Percentiles rank a stretch among this genome's conserved stretches.
phyloP scores from a whole-genome alignment of 2,329 filamentous ascomycete genomes.

The Fusarium agapanthi region DNA sequence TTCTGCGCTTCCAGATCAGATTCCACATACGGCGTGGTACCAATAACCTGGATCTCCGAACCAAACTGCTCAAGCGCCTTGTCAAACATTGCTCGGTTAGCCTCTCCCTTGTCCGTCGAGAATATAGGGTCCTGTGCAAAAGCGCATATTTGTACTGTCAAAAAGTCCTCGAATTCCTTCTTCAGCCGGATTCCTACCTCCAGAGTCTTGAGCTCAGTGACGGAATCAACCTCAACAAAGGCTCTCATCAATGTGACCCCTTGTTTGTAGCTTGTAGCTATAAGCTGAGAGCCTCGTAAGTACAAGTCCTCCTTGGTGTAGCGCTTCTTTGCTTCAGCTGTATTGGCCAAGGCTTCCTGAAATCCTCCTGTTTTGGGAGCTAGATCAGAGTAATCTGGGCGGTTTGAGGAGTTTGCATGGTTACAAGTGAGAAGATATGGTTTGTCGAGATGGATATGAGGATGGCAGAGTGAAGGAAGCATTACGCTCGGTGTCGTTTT shows the following conservation, averaged over 20 bases:
- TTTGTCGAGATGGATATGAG: conserved; percentile 16
- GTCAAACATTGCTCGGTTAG: not conserved
- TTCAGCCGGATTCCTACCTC: not conserved
- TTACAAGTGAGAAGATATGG: conserved; percentile 16
- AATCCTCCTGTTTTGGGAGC: not conserved
- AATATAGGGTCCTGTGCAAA: conserved; percentile 22
- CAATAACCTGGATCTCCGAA: not conserved
- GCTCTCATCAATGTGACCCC: not conserved
- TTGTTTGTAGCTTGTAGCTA: not conserved
- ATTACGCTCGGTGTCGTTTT: not conserved
- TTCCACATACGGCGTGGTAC: conserved; percentile 3
- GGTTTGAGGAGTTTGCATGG: accelerated
- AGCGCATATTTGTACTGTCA: not conserved
- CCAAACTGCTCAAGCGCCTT: not conserved
- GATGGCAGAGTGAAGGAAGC: conserved; percentile 14
- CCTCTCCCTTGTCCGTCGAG: not conserved
- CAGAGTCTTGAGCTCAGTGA: not conserved
- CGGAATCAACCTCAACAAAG: conserved; percentile 6
- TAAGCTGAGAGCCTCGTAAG: conserved; percentile 8
- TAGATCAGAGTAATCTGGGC: conserved; percentile 7
- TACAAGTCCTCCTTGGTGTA: conserved; percentile 13
- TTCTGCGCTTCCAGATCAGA: not conserved
- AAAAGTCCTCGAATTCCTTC: not conserved
- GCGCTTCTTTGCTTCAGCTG: conserved; percentile 16
- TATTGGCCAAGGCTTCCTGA: conserved; percentile 2